Base-by-base conservation (phyloP, 2,329 filamentous ascomycete genomes). In the Alternaria longipes region DNA sequence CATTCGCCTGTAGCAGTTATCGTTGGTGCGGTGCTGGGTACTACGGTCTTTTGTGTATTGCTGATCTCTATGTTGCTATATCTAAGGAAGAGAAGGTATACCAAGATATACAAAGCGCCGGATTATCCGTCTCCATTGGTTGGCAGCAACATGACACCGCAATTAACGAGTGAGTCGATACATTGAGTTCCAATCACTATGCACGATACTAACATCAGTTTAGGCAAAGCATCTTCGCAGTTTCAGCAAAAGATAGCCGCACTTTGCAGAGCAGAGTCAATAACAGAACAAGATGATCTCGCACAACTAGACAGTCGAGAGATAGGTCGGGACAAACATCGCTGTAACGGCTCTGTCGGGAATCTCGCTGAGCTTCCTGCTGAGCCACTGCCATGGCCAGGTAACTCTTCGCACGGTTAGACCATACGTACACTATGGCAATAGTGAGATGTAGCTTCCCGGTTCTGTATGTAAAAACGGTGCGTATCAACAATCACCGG, bases 131-230 rank as follows among this genome's bases (percentile, higher is more conserved):
- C 73, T 1, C 66, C 68, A 12, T 64, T 69, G 14, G 56, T 65
- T 20, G 63, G 62, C 11, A 65, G 53, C n/a, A 70, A 75, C 44
- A 73, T 76, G 70, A 73, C 66, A 32, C 62, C 64, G 30, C 56
- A 60, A 16, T 50, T 64, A 8, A 49, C 46, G 4, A 51, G 56
- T 64, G 53, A 30, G 56, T 30, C 14, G 1, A 18, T 32, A 12
- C 4, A 8, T n/a, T 7, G 7, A n/a, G 18, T 44, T 30, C 32
- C 3, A 12, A 4, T 4, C n/a, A 38, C 18, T 7, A 7, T 30
- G 26, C 24, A 42, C 9, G 16, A 38, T n/a, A 18, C 24, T 62
- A 6, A 62, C 8, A 2, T 8, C 12, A 18, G 11, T 22, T 5
- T 38, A 60, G 49, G 51, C 46, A 58, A 45, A 20, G 45, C 46